phyloP scores from a whole-genome alignment of 345 rosid species.

The Passiflora organensis region DNA sequence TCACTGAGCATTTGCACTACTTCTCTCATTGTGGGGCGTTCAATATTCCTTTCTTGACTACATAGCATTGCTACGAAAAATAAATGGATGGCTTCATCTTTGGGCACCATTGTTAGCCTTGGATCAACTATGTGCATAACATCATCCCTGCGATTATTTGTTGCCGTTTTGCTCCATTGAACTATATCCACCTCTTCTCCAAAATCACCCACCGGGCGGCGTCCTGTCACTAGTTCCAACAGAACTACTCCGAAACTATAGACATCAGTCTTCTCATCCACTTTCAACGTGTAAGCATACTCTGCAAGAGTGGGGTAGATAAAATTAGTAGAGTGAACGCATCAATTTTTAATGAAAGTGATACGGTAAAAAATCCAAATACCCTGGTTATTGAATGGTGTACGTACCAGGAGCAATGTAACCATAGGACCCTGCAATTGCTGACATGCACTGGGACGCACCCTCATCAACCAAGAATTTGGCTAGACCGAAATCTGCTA shows the following conservation, averaged over 20 bases:
- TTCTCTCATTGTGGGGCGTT: constrained; percentile 93
- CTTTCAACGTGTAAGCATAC: constrained; percentile 76
- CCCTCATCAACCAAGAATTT: constrained; percentile 77
- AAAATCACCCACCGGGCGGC: constrained; percentile 74
- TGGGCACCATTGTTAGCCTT: constrained; percentile 45
- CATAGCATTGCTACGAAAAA: constrained; percentile 85
- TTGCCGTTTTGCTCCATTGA: constrained; percentile 67
- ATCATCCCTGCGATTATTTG: constrained; percentile 56
- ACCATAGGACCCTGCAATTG: constrained; percentile 92
- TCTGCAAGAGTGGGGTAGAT: constrained; percentile 30
- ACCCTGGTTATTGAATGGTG: too few relatives aligned
- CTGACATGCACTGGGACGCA: constrained; percentile 92
- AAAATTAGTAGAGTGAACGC: too few relatives aligned
- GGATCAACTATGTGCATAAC: constrained; percentile 54
- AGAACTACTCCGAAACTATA: constrained; percentile 90
- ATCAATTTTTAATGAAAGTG: too few relatives aligned
- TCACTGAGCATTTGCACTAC: constrained; percentile 83
- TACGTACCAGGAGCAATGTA: constrained; percentile 92
- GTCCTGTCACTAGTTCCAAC: constrained; percentile 67
- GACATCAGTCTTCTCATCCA: constrained; percentile 91
- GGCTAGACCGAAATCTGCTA: constrained; percentile 92
- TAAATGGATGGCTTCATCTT: constrained; percentile 67
- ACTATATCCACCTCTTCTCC: constrained; percentile 91
- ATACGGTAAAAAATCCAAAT: too few relatives aligned
- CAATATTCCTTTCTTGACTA: constrained; percentile 81